A percentile compares a stretch with the other conserved stretches of the same genome.
Conservation (phyloP, 2,329 filamentous ascomycete genomes). For the Phyllosticta citrichinensis region DNA sequence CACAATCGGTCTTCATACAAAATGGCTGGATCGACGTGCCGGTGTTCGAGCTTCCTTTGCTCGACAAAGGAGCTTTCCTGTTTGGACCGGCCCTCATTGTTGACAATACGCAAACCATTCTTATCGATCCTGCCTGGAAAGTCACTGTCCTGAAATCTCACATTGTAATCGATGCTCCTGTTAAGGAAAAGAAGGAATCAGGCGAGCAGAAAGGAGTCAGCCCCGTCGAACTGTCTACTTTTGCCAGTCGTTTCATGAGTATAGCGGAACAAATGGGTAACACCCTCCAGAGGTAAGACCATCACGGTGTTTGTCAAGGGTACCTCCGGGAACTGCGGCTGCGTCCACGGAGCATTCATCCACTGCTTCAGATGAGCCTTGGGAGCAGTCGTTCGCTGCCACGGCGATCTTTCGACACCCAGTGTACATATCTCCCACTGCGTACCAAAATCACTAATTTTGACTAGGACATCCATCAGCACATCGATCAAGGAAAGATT, state of each 20-base stretch:
- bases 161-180: constrained; percentile 29
- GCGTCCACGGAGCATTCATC: too few relatives aligned
- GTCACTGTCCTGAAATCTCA: constrained; percentile 29
- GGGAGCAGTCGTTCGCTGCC: too few relatives aligned
- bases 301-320: background rate
- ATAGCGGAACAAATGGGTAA: constrained; percentile 21
- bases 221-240: constrained; percentile 13
- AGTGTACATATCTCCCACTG: too few relatives aligned
- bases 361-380: too few relatives aligned
- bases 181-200: constrained; percentile 21
- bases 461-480: constrained; percentile 14
- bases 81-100: constrained; percentile 24
- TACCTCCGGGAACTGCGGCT: too few relatives aligned
- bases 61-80: constrained; percentile 16
- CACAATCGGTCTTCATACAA: constrained; percentile 14
- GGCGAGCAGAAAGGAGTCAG: constrained; percentile 1
- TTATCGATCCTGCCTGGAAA: constrained; percentile 29
- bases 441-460: too few relatives aligned
- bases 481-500: constrained; percentile 21
- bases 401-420: too few relatives aligned
- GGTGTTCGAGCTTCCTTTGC: constrained; percentile 16
- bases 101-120: constrained; percentile 37
- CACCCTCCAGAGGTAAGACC: constrained; percentile 14
- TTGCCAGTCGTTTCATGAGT: constrained; percentile 19
- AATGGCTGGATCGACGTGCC: constrained; percentile 15